These are phyloP conservation scores for Eucalyptus guilfoylei DNA, from an alignment of 345 rosid genomes.

Conservation along the genomic window DNA sequence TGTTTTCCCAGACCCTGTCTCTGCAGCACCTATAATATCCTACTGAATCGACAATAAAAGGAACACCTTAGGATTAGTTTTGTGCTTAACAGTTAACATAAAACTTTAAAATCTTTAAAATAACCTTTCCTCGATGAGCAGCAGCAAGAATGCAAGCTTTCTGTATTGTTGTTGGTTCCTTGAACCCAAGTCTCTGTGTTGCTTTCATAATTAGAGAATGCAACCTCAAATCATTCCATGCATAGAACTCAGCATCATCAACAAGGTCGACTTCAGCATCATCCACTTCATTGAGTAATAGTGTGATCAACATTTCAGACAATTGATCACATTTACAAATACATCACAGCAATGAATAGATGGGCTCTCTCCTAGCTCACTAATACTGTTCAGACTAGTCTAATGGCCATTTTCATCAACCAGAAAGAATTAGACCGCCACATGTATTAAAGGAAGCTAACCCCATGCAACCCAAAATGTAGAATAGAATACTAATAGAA, in stretches of 20 bases:
- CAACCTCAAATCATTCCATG: constrained; percentile 79
- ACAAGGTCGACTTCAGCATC: constrained; percentile 26
- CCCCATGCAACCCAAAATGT: neutral
- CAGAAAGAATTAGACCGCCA: neutral
- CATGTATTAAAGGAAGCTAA: neutral
- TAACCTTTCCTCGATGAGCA: constrained; percentile 91
- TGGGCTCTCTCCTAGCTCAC: neutral
- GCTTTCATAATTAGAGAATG: constrained; percentile 77
- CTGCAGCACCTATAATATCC: constrained; percentile 98
- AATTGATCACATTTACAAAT: neutral
- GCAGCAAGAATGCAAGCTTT: constrained; percentile 83
- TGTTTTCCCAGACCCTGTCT: constrained; percentile 95
- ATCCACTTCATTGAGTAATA: constrained; percentile 7
- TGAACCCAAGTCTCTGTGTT: constrained; percentile 60
- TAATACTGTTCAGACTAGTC: neutral
- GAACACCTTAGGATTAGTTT: neutral
- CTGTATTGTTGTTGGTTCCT: constrained; percentile 87
- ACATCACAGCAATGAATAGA: neutral
- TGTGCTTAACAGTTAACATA: neutral
- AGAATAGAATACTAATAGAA: neutral
- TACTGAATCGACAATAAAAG: constrained; percentile 7
- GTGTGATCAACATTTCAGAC: neutral
- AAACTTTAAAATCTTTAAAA: neutral
- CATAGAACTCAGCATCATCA: constrained; percentile 47
- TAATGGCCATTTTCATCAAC: neutral